These are phyloP conservation scores for Serendipita sp. DNA, from an alignment of 768 basidiomycete species.

Conservation along the genomic window DNA sequence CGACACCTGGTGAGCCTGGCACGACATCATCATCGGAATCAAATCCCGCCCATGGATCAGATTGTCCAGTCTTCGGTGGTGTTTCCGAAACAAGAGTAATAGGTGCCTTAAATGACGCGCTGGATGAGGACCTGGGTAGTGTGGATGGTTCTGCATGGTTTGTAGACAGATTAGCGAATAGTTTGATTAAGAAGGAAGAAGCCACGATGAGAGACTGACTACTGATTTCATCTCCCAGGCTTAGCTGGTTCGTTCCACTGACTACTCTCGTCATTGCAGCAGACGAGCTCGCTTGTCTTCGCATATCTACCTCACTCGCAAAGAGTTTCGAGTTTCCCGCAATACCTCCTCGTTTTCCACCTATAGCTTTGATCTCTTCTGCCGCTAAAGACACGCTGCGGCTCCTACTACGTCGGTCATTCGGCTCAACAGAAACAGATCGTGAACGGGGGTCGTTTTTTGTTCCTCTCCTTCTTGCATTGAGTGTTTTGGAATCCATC, in stretches of 20 bases:
- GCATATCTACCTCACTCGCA: constrained; percentile 3
- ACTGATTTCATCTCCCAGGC: neutral
- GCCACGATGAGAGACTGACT: neutral
- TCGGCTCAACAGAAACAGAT: neutral
- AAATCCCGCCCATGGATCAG: neutral
- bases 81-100: neutral
- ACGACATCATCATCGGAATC: constrained; percentile 3
- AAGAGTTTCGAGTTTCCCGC: neutral
- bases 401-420: neutral
- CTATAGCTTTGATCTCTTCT: neutral
- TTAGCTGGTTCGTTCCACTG: neutral
- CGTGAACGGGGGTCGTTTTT: neutral
- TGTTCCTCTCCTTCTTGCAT: neutral
- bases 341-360: neutral
- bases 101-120: neutral
- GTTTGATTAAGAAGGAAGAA: neutral
- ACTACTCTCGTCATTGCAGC: neutral
- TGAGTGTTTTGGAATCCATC: neutral
- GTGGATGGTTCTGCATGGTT: too few species aligned
- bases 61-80: neutral
- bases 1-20: neutral
- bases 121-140: too few species aligned
- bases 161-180: too few species aligned
- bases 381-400: neutral
- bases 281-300: neutral